Percentiles rank a stretch among this genome's conserved stretches.
phyloP scores from a whole-genome alignment of 805 yeast genomes.

The Torulaspora indica region DNA sequence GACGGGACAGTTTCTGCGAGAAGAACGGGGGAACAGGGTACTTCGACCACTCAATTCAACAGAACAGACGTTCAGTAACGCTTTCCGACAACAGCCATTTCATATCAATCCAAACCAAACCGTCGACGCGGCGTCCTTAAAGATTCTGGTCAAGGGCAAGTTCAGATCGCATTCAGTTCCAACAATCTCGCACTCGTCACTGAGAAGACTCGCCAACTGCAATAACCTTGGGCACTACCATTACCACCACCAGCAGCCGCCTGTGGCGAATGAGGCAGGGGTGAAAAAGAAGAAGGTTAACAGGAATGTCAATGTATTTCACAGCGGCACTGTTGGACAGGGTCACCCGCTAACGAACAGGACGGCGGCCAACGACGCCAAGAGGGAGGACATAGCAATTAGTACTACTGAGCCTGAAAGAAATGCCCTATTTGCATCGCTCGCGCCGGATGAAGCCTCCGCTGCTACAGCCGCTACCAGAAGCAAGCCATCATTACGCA shows the following conservation, averaged over 20 bases:
- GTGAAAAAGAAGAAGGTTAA: conserved; percentile 8
- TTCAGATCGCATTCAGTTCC: conserved; percentile 36
- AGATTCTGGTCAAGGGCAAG: conserved; percentile 18
- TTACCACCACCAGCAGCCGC: conserved; percentile 14
- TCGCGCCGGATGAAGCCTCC: background rate
- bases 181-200: conserved; percentile 34
- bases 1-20: conserved; percentile 31
- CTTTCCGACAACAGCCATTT: background rate
- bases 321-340: background rate
- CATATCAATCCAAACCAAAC: background rate
- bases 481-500: conserved; percentile 11
- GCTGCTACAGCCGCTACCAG: background rate
- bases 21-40: background rate
- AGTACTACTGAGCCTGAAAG: background rate
- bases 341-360: background rate
- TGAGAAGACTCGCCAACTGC: conserved; percentile 23
- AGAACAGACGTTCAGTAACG: background rate
- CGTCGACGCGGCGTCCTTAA: conserved; percentile 6
- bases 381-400: background rate
- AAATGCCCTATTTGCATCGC: background rate
- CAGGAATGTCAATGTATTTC: background rate
- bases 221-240: conserved; percentile 17
- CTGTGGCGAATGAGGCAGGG: conserved; percentile 7
- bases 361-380: background rate
- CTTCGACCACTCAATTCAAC: background rate